Percentiles rank a stretch among this genome's conserved stretches.
phyloP scores from a whole-genome alignment of 768 basidiomycete species.

The Suillus variegatus region DNA sequence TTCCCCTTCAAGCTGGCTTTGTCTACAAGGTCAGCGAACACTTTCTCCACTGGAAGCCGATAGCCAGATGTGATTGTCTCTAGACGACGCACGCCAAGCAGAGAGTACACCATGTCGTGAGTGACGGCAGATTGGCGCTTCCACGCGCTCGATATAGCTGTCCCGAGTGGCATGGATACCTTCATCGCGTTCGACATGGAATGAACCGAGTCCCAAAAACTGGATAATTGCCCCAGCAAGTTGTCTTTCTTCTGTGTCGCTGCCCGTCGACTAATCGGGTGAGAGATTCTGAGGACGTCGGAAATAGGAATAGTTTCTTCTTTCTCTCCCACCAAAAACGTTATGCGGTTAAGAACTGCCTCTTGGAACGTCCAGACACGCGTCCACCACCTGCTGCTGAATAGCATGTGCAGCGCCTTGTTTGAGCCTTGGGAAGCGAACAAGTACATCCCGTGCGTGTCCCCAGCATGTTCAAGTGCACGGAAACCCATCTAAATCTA shows the following conservation, averaged over 20 bases:
- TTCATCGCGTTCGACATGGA: constrained; percentile 1
- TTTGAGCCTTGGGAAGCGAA: constrained; percentile 9
- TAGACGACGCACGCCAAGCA: constrained; percentile 8
- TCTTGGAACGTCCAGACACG: constrained; percentile 12
- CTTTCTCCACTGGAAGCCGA: constrained; percentile 3
- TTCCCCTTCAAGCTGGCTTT: constrained; percentile 6
- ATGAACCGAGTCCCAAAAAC: constrained; percentile 8
- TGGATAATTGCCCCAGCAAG: constrained; percentile 5
- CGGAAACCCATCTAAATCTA: constrained; percentile 6
- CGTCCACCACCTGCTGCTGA: constrained; percentile 10
- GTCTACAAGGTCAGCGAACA: constrained; percentile 6
- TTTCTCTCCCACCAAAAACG: constrained; percentile 8
- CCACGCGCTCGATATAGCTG: constrained; percentile 9
- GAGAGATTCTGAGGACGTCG: constrained; percentile 6
- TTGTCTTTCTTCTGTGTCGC: constrained; percentile 4
- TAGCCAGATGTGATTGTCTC: constrained; percentile 5
- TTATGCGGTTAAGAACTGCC: constrained; percentile 3
- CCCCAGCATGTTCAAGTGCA: constrained; percentile 7
- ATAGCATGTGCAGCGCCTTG: constrained; percentile 1
- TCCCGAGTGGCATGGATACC: constrained; percentile 6
- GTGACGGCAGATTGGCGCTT: constrained; percentile 7
- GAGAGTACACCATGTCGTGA: constrained; percentile 10
- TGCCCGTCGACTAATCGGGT: constrained; percentile 6
- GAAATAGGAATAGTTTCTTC: constrained; percentile 8
- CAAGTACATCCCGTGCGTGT: constrained; percentile 11